Conservation (phyloP, 352 stramenopile genomes). For the Pythium apleroticum region DNA sequence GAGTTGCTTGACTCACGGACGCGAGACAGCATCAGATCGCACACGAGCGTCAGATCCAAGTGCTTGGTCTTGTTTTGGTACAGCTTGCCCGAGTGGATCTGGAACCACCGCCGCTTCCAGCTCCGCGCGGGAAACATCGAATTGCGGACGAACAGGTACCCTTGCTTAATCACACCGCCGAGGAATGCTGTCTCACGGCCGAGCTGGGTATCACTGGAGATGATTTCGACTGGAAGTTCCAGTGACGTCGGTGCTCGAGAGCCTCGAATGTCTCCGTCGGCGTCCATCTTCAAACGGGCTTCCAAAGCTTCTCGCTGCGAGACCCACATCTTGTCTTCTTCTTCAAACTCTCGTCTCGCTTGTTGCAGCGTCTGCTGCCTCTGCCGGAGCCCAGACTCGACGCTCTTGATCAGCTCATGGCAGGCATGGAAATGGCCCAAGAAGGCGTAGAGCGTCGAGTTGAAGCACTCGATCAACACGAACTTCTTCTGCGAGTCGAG, state of each 20-base stretch:
- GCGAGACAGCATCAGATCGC: slow-evolving; percentile 78
- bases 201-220: slow-evolving; percentile 64
- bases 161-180: slow-evolving; percentile 64
- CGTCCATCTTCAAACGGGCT: slow-evolving; percentile 47
- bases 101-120: slow-evolving; percentile 87
- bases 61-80: slow-evolving; percentile 82
- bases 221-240: slow-evolving; percentile 75
- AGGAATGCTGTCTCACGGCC: slow-evolving; percentile 38
- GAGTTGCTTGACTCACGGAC: slow-evolving; percentile 58
- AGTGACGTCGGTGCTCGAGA: slow-evolving; percentile 35
- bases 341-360: slow-evolving; percentile 62
- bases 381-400: slow-evolving; percentile 64
- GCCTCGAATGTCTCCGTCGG: slow-evolving; percentile 37
- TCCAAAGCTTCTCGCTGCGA: slow-evolving; percentile 68
- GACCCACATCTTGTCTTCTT: slow-evolving; percentile 76
- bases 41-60: slow-evolving; percentile 75
- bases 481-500: slow-evolving; percentile 87
- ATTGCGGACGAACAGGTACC: slow-evolving; percentile 86
- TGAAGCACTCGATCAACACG: slow-evolving; percentile 81
- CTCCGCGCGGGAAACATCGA: slow-evolving; percentile 78
- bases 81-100: slow-evolving; percentile 85
- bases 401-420: slow-evolving; percentile 75
- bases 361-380: slow-evolving; percentile 72
- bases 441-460: slow-evolving; percentile 80
- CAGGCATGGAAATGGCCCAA: slow-evolving; percentile 80